These are phyloP conservation scores for Termitomyces heimii DNA, from an alignment of 768 basidiomycete species.

Conservation along the genomic window DNA sequence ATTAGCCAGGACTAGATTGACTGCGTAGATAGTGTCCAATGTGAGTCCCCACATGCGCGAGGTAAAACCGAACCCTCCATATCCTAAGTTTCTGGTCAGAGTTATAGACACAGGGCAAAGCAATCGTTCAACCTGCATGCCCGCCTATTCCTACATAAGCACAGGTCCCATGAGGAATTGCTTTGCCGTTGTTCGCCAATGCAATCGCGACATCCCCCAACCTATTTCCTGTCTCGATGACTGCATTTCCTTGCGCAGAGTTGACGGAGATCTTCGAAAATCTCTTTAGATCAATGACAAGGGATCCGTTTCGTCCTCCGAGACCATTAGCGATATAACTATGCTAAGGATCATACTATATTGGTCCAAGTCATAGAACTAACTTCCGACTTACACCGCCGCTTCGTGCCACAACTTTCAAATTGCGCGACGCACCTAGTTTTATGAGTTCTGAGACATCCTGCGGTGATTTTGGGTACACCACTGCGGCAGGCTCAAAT, in stretches of 20 bases:
- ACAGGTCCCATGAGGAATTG: constrained; percentile 49
- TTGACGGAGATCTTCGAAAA: constrained; percentile 34
- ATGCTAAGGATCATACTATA: not conserved
- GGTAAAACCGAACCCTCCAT: constrained; percentile 45
- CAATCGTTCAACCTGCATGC: constrained; percentile 28
- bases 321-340: not conserved
- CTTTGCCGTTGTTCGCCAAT: constrained; percentile 33
- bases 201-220: constrained; percentile 40
- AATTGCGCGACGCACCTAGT: constrained; percentile 23
- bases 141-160: constrained; percentile 48
- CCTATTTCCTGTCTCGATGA: constrained; percentile 37
- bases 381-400: constrained; percentile 30
- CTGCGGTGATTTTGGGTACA: constrained; percentile 26
- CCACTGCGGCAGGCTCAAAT: constrained; percentile 30
- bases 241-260: constrained; percentile 26
- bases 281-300: constrained; percentile 41
- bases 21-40: constrained; percentile 36
- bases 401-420: constrained; percentile 35
- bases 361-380: no score
- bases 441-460: constrained; percentile 32
- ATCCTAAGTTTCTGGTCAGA: constrained; percentile 16
- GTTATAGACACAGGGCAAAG: not conserved
- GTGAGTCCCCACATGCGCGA: constrained; percentile 46
- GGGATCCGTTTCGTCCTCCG: constrained; percentile 17
- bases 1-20: constrained; percentile 40